A percentile compares a stretch with the other conserved stretches of the same genome.
phyloP scores from a whole-genome alignment of 306 rosid species.

The Quercus wislizeni region DNA sequence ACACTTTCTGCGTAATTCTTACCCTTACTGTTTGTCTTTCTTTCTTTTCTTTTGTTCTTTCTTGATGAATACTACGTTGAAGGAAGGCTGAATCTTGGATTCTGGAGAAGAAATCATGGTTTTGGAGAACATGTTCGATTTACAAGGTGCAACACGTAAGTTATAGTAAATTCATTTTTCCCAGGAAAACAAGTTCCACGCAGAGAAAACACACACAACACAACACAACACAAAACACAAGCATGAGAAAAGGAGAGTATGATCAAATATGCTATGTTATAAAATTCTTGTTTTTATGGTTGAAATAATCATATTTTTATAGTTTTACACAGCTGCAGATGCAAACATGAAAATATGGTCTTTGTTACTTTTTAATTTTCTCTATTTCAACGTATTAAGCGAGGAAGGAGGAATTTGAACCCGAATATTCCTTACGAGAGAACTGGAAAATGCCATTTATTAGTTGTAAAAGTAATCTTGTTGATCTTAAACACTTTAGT shows the following conservation, averaged over 20 bases:
- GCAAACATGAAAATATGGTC: too few species aligned
- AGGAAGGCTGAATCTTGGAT: slow-evolving; percentile 24
- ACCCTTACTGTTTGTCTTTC: too few species aligned
- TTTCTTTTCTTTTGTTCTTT: too few species aligned
- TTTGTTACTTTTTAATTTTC: too few species aligned
- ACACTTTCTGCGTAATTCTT: neutral
- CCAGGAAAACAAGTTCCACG: too few species aligned
- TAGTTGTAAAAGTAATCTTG: too few species aligned
- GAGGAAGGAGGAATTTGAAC: too few species aligned
- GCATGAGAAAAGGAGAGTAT: neutral
- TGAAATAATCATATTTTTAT: neutral
- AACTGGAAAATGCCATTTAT: too few species aligned
- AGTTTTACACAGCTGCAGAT: neutral
- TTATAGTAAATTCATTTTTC: neutral
- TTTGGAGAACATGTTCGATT: slow-evolving; percentile 32
- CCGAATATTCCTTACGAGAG: too few species aligned
- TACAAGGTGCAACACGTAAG: slow-evolving; percentile 41
- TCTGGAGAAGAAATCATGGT: slow-evolving; percentile 36
- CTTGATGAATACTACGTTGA: neutral
- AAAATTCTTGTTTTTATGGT: neutral
- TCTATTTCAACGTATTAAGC: too few species aligned
- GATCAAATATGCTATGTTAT: neutral
- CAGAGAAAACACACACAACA: neutral
- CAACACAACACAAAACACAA: neutral
- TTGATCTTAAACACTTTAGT: neutral